Conservation (phyloP, 352 stramenopile genomes). For the Phytopythium aichiense region DNA sequence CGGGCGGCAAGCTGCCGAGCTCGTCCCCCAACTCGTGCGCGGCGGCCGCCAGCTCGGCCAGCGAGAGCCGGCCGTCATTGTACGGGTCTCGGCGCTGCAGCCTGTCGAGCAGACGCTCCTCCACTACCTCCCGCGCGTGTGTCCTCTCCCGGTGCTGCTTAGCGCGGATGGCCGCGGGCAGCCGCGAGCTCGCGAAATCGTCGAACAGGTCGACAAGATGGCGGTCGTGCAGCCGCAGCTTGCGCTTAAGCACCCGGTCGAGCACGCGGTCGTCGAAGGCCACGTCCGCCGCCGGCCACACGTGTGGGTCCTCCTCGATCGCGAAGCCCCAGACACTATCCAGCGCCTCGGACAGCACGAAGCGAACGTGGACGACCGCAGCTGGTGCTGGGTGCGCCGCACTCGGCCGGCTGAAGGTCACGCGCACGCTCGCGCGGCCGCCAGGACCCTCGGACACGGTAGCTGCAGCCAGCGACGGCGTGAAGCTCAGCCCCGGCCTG, state of each 20-base stretch:
- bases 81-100: conserved; percentile 63
- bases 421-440: conserved; percentile 36
- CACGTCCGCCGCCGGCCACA: conserved; percentile 36
- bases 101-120: conserved; percentile 54
- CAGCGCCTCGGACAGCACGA: conserved; percentile 39
- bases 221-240: conserved; percentile 38
- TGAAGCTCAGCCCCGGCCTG: conserved; percentile 50
- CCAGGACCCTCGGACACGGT: conserved; percentile 22
- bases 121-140: conserved; percentile 33
- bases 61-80: conserved; percentile 53
- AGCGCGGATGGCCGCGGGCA: conserved; percentile 35
- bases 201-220: conserved; percentile 47
- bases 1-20: conserved; percentile 22
- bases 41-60: conserved; percentile 40
- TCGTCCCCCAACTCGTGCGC: conserved; percentile 26
- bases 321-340: conserved; percentile 48
- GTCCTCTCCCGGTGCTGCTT: conserved; percentile 32
- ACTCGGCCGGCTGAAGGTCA: conserved; percentile 65
- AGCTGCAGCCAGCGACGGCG: conserved; percentile 40
- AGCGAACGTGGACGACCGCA: conserved; percentile 56
- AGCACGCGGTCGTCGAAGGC: conserved; percentile 55
- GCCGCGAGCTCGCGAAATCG: conserved; percentile 57
- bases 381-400: conserved; percentile 24
- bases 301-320: conserved; percentile 59
- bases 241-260: conserved; percentile 51